phyloP scores from a whole-genome alignment of 306 rosid genomes.

The Psophocarpus tetragonolobus region DNA sequence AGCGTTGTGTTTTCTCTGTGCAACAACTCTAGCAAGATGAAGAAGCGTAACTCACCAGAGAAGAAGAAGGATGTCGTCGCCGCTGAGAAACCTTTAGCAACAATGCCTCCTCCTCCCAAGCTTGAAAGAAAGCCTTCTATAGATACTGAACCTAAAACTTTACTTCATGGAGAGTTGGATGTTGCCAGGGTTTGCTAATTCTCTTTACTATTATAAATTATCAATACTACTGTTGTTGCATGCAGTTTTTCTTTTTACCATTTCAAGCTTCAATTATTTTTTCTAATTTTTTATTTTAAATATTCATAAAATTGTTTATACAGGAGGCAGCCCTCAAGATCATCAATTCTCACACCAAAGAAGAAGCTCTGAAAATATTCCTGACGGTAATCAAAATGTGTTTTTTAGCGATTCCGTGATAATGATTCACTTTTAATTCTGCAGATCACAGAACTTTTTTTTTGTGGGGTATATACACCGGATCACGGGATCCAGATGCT shows the following conservation, averaged over 20 bases:
- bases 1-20: neutral
- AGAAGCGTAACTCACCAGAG: neutral
- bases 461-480: neutral
- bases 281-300: neutral
- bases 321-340: slow-evolving; percentile 45
- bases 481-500: neutral
- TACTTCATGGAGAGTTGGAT: slow-evolving; percentile 29
- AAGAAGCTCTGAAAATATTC: slow-evolving; percentile 48
- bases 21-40: neutral
- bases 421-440: neutral
- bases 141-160: slow-evolving; percentile 52
- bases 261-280: neutral
- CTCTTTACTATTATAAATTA: neutral
- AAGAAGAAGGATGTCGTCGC: neutral
- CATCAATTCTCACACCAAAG: slow-evolving; percentile 33
- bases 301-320: neutral
- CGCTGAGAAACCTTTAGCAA: neutral
- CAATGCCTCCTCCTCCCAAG: neutral
- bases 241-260: neutral
- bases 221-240: too few species aligned
- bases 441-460: neutral
- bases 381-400: slow-evolving; percentile 24
- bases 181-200: slow-evolving; percentile 42
- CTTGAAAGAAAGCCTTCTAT: slow-evolving; percentile 47
- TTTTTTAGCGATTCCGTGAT: neutral